Percentiles rank a stretch among this genome's conserved stretches.
phyloP scores from a whole-genome alignment of 352 stramenopile genomes.

The Phytopythium vexans region DNA sequence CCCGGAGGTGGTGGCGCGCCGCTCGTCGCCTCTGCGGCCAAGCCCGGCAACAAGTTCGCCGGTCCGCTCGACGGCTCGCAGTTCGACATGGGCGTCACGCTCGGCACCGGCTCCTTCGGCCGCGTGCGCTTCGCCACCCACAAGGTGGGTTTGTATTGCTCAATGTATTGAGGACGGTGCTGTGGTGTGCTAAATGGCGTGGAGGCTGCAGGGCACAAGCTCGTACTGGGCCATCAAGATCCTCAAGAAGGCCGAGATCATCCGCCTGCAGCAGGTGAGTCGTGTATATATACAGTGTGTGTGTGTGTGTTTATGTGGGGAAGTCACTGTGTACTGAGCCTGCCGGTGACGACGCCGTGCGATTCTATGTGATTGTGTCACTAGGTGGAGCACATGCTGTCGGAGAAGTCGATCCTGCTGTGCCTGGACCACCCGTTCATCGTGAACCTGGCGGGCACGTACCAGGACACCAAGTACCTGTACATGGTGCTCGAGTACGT shows the following conservation, averaged over 20 bases:
- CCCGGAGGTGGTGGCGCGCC: conserved; percentile 4
- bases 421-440: conserved; percentile 95
- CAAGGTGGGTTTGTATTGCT: conserved; percentile 51
- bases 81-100: conserved; percentile 94
- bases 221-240: conserved; percentile 98
- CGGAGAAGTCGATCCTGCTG: conserved; percentile 95
- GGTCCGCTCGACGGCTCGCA: conserved; percentile 74
- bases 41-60: conserved; percentile 56
- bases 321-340: neutral
- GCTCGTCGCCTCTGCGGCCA: conserved; percentile 5
- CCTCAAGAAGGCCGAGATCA: conserved; percentile 96
- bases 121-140: conserved; percentile 96
- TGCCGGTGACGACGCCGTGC: neutral
- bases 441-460: conserved; percentile 93
- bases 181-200: neutral
- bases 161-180: neutral
- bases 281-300: no score
- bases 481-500: conserved; percentile 99
- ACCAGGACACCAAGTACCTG: conserved; percentile 94
- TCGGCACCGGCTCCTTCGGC: conserved; percentile 96
- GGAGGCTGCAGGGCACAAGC: conserved; percentile 54
- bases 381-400: conserved; percentile 96
- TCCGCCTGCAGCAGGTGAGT: conserved; percentile 90
- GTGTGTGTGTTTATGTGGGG: no score
- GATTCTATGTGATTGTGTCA: neutral